Base-by-base conservation (phyloP, 2,329 filamentous ascomycete genomes). In the Ilyonectria mors-panacis region DNA sequence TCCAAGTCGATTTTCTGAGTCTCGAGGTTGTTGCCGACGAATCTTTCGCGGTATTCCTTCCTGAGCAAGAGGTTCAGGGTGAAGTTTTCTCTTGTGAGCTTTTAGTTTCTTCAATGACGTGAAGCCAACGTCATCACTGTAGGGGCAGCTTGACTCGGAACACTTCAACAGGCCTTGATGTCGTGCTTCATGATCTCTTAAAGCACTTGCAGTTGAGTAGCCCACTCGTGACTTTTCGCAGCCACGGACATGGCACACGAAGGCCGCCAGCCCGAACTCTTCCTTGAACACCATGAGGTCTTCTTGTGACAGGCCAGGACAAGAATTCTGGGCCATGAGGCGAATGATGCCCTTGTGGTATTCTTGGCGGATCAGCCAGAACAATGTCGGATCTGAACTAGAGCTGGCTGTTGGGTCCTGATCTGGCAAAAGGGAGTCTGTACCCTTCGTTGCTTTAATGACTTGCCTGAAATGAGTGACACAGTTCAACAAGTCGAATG, bases 231-330 rank as follows among this genome's bases (percentile, higher is more conserved):
- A 28, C 30, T 17, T 28, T 28, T 44, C 21, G 39, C 37, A 57
- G 21, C 54, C 54, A 28, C 39, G 37, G 26, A 57, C 2, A 33
- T 33, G 9, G 19, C 54, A 57, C 19, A 57, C 54, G 21, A 57
- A 57, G 1, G 54, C 54, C 1, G 54, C 7, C 17, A 37, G 54
- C 17, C 54, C 54, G 17, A 45, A 57, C 21, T 57, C 54, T 45
- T 45, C 39, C 26, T 45, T 57, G 21, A 57, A 57, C 21, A 33
- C 54, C 39, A 26, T 17, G 8, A 57, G 54, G 1, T 57, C 54
- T 21, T 57, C 54, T 19, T 30, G 54, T n/a, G 54, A 30, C 17
- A 57, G 13, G 4, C 30, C 37, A 33, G 54, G 37, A 13, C 7
- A 57, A 9, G 54, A 45, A 2, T 19, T n/a, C 30, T 57, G 35